Percentiles rank a stretch among this genome's conserved stretches.
These are phyloP conservation scores for Adenanthera pavonina DNA, from an alignment of 306 rosid genomes.

Conservation along the genomic window DNA sequence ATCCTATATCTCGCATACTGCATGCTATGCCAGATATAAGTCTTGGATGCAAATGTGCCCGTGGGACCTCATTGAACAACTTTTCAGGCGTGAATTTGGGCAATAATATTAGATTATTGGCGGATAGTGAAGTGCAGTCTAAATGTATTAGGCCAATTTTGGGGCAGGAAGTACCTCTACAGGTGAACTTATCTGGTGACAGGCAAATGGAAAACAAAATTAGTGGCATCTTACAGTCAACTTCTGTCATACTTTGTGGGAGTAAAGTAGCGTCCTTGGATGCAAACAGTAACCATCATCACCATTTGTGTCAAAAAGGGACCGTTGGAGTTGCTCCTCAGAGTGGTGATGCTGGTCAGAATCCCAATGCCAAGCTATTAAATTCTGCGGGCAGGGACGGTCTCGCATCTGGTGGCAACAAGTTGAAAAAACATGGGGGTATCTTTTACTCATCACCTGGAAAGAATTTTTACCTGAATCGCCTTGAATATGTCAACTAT, in stretches of 20 bases:
- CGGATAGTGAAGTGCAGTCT: constrained; percentile 33
- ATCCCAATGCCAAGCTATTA: constrained; percentile 10
- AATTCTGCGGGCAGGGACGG: constrained; percentile 35
- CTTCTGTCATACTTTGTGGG: constrained; percentile 26
- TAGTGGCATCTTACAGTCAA: constrained; percentile 31
- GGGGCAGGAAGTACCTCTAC: constrained; percentile 1
- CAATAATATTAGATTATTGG: constrained; percentile 8
- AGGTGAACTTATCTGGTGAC: not conserved
- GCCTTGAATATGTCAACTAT: constrained; percentile 49
- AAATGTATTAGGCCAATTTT: not conserved
- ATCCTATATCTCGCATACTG: constrained; percentile 54
- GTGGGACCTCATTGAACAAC: not conserved
- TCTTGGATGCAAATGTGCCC: constrained; percentile 10
- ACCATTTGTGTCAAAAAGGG: constrained; percentile 18
- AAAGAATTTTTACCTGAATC: constrained; percentile 69
- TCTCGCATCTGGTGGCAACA: constrained; percentile 35
- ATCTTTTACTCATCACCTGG: constrained; percentile 57
- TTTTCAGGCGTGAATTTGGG: constrained; percentile 1
- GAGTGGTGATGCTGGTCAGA: constrained; percentile 23
- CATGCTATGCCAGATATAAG: constrained; percentile 25
- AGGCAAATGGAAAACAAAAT: constrained; percentile 23
- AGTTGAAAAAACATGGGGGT: constrained; percentile 16
- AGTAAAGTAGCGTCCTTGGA: constrained; percentile 38
- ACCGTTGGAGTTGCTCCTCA: constrained; percentile 28
- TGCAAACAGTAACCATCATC: constrained; percentile 15